Base-by-base conservation (phyloP, 2,329 filamentous ascomycete species). In the Aspergillus versicolor region DNA sequence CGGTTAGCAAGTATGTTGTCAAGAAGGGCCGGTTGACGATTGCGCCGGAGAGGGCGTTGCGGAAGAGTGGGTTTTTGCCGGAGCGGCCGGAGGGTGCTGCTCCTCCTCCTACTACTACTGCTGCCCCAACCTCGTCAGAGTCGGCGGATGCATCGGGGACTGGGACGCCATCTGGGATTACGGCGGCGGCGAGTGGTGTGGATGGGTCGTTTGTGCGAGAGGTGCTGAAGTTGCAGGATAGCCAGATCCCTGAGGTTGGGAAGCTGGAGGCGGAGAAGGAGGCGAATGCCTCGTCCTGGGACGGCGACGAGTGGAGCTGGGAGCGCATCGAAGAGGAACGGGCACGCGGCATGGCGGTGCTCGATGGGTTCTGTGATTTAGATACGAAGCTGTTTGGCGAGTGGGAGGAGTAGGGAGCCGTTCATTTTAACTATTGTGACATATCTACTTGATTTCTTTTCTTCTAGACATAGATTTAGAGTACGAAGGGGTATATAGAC, bases 21-120 rank as follows among this genome's bases (percentile, higher is more conserved):
- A 93, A 93, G 78, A 81, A 91, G 55, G 90, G 88, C 1, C 81
- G 93, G 22, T 80, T 94, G 67, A 97, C 93, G 0, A 85, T 97
- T 4, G 86, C 92, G 62, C 92, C 94, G 0, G 88, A 92, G 64
- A 81, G 89, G 46, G 80, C 93, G 7, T 79, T 97, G 24, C 80
- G 84, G 43, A 83, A 87, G 37, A 88, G 88, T 49, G 86, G 87
- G 1, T 78, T 97, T 70, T 77, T 97, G 50, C 94, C 91, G 0
- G 86, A 83, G 11, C 88, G 87, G 12, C 61, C 69, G 1, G 64
- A 67, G 13, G 61, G 67, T 38, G 43, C 42, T 6, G 22, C 24
- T 21, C 21, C 49, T 21, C 21, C 49, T 32, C 9, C 41, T 43
- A 30, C 17, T 46, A 19, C 32, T 37, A 6, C 37, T 45, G 6